Percentiles rank a stretch among this genome's conserved stretches.
phyloP scores from a whole-genome alignment of 805 yeast genomes.

The Candida succiphila region DNA sequence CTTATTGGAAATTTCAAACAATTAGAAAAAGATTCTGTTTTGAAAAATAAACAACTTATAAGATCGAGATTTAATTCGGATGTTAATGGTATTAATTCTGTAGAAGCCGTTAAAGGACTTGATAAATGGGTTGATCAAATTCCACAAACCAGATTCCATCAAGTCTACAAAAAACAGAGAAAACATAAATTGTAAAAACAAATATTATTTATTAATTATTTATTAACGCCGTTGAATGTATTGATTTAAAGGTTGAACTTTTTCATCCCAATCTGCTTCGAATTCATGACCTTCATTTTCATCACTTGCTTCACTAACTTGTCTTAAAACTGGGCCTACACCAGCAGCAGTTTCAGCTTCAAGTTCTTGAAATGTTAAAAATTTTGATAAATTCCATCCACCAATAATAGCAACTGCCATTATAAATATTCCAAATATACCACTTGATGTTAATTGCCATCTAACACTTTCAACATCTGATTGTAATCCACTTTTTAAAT shows the following conservation, averaged over 20 bases:
- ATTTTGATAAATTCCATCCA: conserved; percentile 33
- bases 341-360: conserved; percentile 18
- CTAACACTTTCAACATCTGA: conserved; percentile 82
- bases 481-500: conserved; percentile 69
- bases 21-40: conserved; percentile 35
- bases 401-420: conserved; percentile 55
- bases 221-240: conserved; percentile 1
- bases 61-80: conserved; percentile 20
- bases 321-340: conserved; percentile 21
- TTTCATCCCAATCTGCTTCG: conserved; percentile 42
- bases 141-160: conserved; percentile 60
- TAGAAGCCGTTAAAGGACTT: conserved; percentile 63
- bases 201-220: neutral
- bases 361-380: conserved; percentile 12
- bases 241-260: conserved; percentile 8
- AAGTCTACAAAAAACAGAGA: conserved; percentile 41
- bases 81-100: conserved; percentile 42
- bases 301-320: conserved; percentile 41
- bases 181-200: conserved; percentile 47
- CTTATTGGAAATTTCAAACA: conserved; percentile 25
- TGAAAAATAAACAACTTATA: conserved; percentile 34
- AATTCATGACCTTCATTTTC: conserved; percentile 43
- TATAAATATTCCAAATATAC: conserved; percentile 63
- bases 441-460: conserved; percentile 90
- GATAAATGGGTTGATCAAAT: conserved; percentile 60